phyloP scores from a whole-genome alignment of 2,329 filamentous ascomycete genomes.

The Simplicillium aogashimaense region DNA sequence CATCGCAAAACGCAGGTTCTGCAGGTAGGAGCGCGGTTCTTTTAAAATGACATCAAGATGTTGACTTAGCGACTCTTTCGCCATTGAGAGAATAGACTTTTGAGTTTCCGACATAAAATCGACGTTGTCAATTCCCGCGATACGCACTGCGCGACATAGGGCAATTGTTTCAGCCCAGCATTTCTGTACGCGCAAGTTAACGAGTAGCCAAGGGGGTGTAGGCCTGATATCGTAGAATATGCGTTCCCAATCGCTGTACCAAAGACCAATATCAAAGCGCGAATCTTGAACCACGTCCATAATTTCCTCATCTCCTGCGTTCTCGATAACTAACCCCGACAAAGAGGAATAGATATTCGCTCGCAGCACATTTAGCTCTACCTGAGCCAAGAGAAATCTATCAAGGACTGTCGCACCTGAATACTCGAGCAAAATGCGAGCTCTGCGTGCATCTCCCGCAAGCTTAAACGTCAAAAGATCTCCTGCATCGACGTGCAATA shows the following conservation, averaged over 20 bases:
- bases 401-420: slow-evolving; percentile 34
- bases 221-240: slow-evolving; percentile 9
- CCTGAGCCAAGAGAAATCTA: slow-evolving; percentile 39
- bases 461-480: slow-evolving; percentile 18
- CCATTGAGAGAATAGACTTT: slow-evolving; percentile 34
- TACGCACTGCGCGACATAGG: slow-evolving; percentile 37
- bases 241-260: slow-evolving; percentile 29
- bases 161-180: slow-evolving; percentile 44
- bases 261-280: slow-evolving; percentile 35
- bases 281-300: slow-evolving; percentile 30
- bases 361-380: slow-evolving; percentile 26
- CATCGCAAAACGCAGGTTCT: slow-evolving; percentile 41
- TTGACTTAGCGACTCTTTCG: slow-evolving; percentile 38
- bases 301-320: slow-evolving; percentile 20
- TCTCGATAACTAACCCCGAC: slow-evolving; percentile 12
- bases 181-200: slow-evolving; percentile 39
- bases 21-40: slow-evolving; percentile 35
- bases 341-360: slow-evolving; percentile 26
- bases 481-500: slow-evolving; percentile 30
- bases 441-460: slow-evolving; percentile 31
- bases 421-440: slow-evolving; percentile 32
- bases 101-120: slow-evolving; percentile 37
- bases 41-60: slow-evolving; percentile 38
- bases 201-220: slow-evolving; percentile 20
- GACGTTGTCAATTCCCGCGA: slow-evolving; percentile 18